phyloP scores from a whole-genome alignment of 2,329 filamentous ascomycete species.

The Aspergillus oerlinghausenensis region DNA sequence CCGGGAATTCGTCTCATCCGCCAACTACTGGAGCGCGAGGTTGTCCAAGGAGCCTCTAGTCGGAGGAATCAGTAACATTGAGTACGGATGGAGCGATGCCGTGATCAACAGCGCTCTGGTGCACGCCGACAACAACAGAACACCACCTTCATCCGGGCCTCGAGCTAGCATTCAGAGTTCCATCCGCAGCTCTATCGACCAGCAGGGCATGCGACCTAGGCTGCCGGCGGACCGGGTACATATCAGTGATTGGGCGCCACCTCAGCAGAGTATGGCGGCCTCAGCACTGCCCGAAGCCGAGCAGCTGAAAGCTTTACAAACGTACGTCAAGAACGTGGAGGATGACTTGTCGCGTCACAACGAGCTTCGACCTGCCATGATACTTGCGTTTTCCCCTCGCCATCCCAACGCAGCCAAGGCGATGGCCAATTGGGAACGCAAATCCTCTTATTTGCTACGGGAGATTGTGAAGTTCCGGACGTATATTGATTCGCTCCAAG shows the following conservation, averaged over 20 bases:
- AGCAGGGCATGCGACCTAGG: slow-evolving; percentile 58
- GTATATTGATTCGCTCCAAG: slow-evolving; percentile 79
- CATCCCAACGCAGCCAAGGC: slow-evolving; percentile 76
- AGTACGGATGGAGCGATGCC: slow-evolving; percentile 91
- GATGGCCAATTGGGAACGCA: slow-evolving; percentile 96
- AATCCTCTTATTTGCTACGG: slow-evolving; percentile 81
- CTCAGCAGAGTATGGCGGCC: slow-evolving; percentile 83
- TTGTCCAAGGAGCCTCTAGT: slow-evolving; percentile 89
- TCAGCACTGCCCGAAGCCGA: slow-evolving; percentile 73
- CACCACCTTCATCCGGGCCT: slow-evolving; percentile 33
- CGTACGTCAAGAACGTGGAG: slow-evolving; percentile 82
- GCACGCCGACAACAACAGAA: slow-evolving; percentile 41
- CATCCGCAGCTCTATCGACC: slow-evolving; percentile 63
- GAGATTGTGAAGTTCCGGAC: slow-evolving; percentile 97
- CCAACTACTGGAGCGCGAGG: slow-evolving; percentile 96
- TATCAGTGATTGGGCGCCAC: slow-evolving; percentile 85
- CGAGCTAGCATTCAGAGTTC: slow-evolving; percentile 58
- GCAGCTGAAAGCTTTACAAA: slow-evolving; percentile 68
- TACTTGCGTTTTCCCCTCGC: slow-evolving; percentile 81
- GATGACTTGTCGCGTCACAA: slow-evolving; percentile 84
- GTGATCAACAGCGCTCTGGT: slow-evolving; percentile 75
- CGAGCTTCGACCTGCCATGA: slow-evolving; percentile 78
- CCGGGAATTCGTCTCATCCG: slow-evolving; percentile 86
- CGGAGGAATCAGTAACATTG: slow-evolving; percentile 91
- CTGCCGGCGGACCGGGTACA: slow-evolving; percentile 79